These are phyloP conservation scores for Coemansia sp. DNA, from an alignment of 192 early-diverging fungal genomes.

Conservation along the genomic window DNA sequence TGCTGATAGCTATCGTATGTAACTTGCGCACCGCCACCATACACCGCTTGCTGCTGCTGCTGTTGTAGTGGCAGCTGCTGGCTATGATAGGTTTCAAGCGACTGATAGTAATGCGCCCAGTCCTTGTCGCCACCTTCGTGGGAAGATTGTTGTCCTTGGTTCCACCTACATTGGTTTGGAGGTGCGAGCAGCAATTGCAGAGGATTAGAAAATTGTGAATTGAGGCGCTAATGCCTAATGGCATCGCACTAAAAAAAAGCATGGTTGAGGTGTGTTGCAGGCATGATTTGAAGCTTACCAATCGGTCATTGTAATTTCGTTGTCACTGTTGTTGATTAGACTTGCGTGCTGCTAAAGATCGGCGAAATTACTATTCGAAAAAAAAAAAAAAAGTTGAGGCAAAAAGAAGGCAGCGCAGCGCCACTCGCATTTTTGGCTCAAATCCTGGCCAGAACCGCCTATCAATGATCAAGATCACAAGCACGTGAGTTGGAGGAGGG, in stretches of 20 bases:
- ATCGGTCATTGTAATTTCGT: conserved; percentile 6
- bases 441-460: too few relatives aligned
- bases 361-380: not conserved
- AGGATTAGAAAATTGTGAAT: not conserved
- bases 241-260: not conserved
- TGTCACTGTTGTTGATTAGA: not conserved
- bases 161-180: conserved; percentile 37
- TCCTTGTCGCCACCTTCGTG: conserved; percentile 10
- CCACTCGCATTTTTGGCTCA: too few relatives aligned
- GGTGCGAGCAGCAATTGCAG: not conserved
- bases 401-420: too few relatives aligned
- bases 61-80: conserved; percentile 19
- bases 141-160: conserved; percentile 19
- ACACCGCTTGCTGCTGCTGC: conserved; percentile 20
- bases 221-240: not conserved
- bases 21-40: not conserved
- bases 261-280: not conserved
- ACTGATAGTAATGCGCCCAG: conserved; percentile 55
- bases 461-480: too few relatives aligned
- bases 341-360: not conserved
- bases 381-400: not conserved
- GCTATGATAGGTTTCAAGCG: conserved; percentile 41
- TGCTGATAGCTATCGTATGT: not conserved
- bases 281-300: not conserved
- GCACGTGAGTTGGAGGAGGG: too few relatives aligned